A percentile compares a stretch with the other conserved stretches of the same genome.
phyloP scores from a whole-genome alignment of 1,139 yeast species.

The Candida glucosophila region DNA sequence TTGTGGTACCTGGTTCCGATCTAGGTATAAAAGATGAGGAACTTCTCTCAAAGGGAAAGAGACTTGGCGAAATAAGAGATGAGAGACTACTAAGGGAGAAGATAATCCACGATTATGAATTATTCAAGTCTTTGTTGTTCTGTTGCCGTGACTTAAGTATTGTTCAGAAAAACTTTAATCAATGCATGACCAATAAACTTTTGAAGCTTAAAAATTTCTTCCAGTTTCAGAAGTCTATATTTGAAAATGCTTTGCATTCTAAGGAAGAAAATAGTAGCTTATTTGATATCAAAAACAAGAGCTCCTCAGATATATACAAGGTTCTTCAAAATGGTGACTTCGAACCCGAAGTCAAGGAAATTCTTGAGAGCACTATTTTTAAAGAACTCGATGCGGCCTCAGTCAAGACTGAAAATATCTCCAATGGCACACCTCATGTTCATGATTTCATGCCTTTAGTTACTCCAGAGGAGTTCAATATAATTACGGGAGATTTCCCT shows the following conservation, averaged over 20 bases:
- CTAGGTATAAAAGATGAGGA: constrained; percentile 20
- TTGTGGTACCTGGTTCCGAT: constrained; percentile 14
- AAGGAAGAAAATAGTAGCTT: constrained; percentile 14
- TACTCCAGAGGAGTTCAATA: constrained; percentile 27
- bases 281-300: constrained; percentile 27
- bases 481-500: constrained; percentile 34
- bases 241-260: constrained; percentile 15
- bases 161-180: constrained; percentile 25
- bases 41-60: constrained; percentile 10
- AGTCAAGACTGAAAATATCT: background rate
- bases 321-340: constrained; percentile 24
- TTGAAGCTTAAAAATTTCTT: constrained; percentile 33
- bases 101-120: constrained; percentile 26
- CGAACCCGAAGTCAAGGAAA: constrained; percentile 18
- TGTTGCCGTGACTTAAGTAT: constrained; percentile 35
- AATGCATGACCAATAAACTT: constrained; percentile 24
- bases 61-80: constrained; percentile 19
- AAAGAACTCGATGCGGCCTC: background rate
- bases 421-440: constrained; percentile 10
- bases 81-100: constrained; percentile 27
- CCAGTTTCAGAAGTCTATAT: constrained; percentile 26
- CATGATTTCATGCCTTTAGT: constrained; percentile 39
- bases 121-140: constrained; percentile 21
- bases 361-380: constrained; percentile 6
- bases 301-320: constrained; percentile 25